phyloP scores from a whole-genome alignment of 2,329 filamentous ascomycete genomes.

The Fusarium circinatum region DNA sequence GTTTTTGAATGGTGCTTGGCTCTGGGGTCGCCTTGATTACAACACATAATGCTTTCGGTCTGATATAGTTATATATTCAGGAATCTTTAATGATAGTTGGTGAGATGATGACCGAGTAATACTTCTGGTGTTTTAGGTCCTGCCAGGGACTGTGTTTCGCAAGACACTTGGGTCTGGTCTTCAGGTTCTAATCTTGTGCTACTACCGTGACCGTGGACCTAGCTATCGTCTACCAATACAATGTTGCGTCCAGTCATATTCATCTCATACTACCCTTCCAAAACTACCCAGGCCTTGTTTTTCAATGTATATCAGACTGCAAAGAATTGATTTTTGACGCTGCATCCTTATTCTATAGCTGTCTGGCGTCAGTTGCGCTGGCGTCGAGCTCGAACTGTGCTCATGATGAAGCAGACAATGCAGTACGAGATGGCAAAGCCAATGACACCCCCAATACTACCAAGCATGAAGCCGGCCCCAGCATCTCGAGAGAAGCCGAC shows the following conservation, averaged over 20 bases:
- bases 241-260: too few relatives aligned
- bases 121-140: not conserved
- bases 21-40: not conserved
- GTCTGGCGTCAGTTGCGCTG: not conserved
- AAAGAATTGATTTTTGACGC: not conserved
- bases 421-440: slow-evolving; percentile 22
- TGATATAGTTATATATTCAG: not conserved
- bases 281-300: not conserved
- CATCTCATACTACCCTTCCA: too few relatives aligned
- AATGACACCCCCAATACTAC: slow-evolving; percentile 14
- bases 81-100: not conserved
- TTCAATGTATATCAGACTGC: too few relatives aligned
- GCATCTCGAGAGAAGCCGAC: slow-evolving; percentile 12
- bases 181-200: not conserved
- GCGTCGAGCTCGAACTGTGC: not conserved
- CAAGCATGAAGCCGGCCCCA: slow-evolving; percentile 23
- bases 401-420: slow-evolving; percentile 9
- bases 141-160: not conserved
- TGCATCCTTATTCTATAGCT: not conserved
- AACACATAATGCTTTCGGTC: not conserved
- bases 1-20: not conserved
- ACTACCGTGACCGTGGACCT: not conserved
- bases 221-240: not conserved
- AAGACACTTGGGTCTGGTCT: not conserved
- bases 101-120: not conserved